Evolutionary conservation across 1,139 yeast genomes (phyloP), one percentile per base, ranked within the genome.

Genomic region (Pneumocystis wakefieldiae): DNA sequence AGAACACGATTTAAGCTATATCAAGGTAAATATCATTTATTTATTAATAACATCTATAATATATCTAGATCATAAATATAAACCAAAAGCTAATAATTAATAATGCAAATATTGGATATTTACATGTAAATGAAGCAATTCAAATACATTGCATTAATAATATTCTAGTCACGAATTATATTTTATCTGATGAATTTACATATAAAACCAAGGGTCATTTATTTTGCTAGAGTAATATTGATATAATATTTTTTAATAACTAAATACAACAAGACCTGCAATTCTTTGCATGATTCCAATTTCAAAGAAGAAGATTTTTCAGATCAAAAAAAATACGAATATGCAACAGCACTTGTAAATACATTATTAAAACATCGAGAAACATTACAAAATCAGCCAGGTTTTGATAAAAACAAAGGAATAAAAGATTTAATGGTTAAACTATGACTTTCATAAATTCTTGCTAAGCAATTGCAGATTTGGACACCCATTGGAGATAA

Each of bases 401-500:
- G 4, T 28, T 39, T 60, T n/a, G 66, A 64, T 15, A 38, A 59
- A 17, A 66, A 65, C 15, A 66, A 65, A 67, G 64, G 61, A 64
- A 58, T 67, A 65, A 39, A 65, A 62, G 59, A 64, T 60, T 19
- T 67, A 59, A 55, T 64, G 61, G 61, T 39, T 58, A 62, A 41
- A 63, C 58, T 55, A 19, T 66, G 3, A 29, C 1, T 28, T 12
- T 12, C 14, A 24, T 8, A 24, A 24, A 48, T 19, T 37, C n/a
- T 8, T 70, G 57, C 67, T 67, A 59, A 65, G 63, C 57, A 66
- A 66, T 59, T 61, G 41, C 64, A 66, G 64, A 67, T 92, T 15
- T 92, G 97, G 97, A 88, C 97, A 0, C 91, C 97, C 0, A 90
- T 94, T 6, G 82, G 96, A 66, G 79, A 82, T 69, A 81, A 97